These are phyloP conservation scores for Exophiala alcalophila DNA, from an alignment of 2,329 filamentous ascomycete species.

Conservation along the genomic window DNA sequence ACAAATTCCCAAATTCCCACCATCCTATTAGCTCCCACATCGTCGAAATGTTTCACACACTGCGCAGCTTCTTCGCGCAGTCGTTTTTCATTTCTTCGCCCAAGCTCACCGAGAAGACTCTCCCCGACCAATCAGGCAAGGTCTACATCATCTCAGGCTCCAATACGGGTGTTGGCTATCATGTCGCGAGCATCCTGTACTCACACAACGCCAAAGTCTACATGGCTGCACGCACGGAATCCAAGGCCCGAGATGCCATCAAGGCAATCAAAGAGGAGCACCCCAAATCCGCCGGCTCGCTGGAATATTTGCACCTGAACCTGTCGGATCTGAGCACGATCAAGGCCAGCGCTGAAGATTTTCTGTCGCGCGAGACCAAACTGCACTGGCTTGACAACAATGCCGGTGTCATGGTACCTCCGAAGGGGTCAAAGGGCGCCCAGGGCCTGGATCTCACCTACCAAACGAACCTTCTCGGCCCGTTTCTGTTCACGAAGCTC, in stretches of 20 bases:
- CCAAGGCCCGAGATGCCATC: slow-evolving; percentile 42
- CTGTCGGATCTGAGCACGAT: slow-evolving; percentile 30
- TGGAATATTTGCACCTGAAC: slow-evolving; percentile 39
- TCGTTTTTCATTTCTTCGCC: slow-evolving; percentile 17
- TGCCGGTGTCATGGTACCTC: slow-evolving; percentile 40
- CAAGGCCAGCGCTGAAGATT: slow-evolving; percentile 27
- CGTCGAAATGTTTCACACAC: slow-evolving; percentile 12
- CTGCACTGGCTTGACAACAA: slow-evolving; percentile 35
- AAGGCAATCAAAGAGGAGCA: slow-evolving; percentile 37
- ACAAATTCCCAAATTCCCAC: not conserved
- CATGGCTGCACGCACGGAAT: slow-evolving; percentile 42
- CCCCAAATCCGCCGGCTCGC: slow-evolving; percentile 33
- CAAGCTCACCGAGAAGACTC: slow-evolving; percentile 23
- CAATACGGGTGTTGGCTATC: slow-evolving; percentile 41
- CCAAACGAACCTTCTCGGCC: slow-evolving; percentile 39
- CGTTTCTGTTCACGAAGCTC: slow-evolving; percentile 41
- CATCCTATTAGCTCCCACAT: not conserved
- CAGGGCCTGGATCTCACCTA: slow-evolving; percentile 40
- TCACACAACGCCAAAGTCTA: slow-evolving; percentile 45
- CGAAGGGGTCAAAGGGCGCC: slow-evolving; percentile 34
- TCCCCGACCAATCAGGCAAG: slow-evolving; percentile 25
- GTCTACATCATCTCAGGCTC: slow-evolving; percentile 41
- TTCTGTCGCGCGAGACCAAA: slow-evolving; percentile 33
- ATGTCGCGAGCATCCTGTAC: slow-evolving; percentile 42
- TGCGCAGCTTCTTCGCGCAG: slow-evolving; percentile 16